Conservation (phyloP, 2,329 filamentous ascomycete genomes). For the Ilyonectria mors-panacis region DNA sequence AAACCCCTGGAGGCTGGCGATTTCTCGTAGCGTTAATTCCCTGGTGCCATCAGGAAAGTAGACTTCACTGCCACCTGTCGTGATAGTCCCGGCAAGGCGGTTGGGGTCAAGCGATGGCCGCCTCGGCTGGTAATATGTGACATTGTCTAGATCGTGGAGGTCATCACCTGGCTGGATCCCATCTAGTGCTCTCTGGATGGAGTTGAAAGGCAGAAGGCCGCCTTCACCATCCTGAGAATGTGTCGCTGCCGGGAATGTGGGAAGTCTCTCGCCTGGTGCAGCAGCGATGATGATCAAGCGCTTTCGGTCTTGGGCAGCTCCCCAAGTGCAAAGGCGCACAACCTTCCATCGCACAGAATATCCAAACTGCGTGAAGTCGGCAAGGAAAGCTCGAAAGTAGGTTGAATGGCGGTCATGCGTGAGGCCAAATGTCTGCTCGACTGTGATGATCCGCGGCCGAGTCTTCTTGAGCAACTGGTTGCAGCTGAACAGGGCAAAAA, state of each 20-base stretch:
- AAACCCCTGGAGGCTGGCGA: slow-evolving; percentile 80
- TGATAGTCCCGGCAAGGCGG: slow-evolving; percentile 71
- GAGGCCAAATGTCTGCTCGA: slow-evolving; percentile 86
- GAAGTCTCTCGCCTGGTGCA: slow-evolving; percentile 79
- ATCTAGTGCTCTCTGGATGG: slow-evolving; percentile 60
- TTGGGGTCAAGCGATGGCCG: slow-evolving; percentile 62
- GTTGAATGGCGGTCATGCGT: slow-evolving; percentile 64
- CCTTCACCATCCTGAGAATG: slow-evolving; percentile 62
- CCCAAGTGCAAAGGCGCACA: slow-evolving; percentile 66
- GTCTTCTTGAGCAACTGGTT: slow-evolving; percentile 69
- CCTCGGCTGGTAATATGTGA: slow-evolving; percentile 48
- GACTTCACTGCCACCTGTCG: slow-evolving; percentile 73
- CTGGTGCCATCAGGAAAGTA: slow-evolving; percentile 77
- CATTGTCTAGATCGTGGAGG: slow-evolving; percentile 57
- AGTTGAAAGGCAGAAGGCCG: slow-evolving; percentile 58
- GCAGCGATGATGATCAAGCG: slow-evolving; percentile 71
- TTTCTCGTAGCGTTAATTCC: slow-evolving; percentile 76
- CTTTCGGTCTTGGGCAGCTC: slow-evolving; percentile 63
- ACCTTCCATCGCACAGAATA: slow-evolving; percentile 82
- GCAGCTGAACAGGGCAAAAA: slow-evolving; percentile 70
- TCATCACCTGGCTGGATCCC: slow-evolving; percentile 52
- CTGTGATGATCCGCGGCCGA: slow-evolving; percentile 78
- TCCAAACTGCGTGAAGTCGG: slow-evolving; percentile 73
- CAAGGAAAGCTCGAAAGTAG: slow-evolving; percentile 73
- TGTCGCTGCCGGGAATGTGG: slow-evolving; percentile 74